Evolutionary conservation across 2,329 filamentous ascomycete species (phyloP).

Genomic region (Calonectria honghensis): DNA sequence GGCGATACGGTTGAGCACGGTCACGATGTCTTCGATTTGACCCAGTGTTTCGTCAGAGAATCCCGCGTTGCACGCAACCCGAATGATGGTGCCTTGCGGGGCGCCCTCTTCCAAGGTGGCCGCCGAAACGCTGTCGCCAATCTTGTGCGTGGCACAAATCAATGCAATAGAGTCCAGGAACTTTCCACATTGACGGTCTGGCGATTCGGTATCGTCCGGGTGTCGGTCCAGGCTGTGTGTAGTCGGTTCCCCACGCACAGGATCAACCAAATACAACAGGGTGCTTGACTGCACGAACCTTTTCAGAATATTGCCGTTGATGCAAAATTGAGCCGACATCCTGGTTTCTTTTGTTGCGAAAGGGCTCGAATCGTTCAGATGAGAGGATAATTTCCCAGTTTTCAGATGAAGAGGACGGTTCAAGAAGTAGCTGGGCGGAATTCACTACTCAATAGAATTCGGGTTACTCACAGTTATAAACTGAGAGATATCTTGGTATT

Average conservation of each 20-base stretch:
- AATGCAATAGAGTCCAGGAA: not conserved
- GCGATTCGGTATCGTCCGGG: not conserved
- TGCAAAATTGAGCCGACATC: not conserved
- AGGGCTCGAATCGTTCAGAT: not conserved
- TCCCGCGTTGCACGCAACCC: not conserved
- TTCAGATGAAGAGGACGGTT: not conserved
- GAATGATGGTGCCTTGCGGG: not conserved
- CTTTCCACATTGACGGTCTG: not conserved
- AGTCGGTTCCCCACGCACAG: not conserved
- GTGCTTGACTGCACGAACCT: not conserved
- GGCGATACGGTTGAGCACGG: not conserved
- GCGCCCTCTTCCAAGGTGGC: constrained; percentile 1
- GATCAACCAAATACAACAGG: not conserved
- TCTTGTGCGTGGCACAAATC: not conserved
- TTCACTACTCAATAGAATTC: not conserved
- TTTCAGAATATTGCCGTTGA: not conserved
- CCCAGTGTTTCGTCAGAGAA: not conserved
- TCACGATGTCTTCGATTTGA: not conserved
- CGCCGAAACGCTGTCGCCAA: not conserved
- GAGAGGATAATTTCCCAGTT: not conserved
- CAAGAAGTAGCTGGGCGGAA: not conserved
- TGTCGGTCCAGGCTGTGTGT: constrained; percentile 1
- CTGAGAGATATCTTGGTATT: too few relatives aligned
- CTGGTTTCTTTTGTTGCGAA: not conserved
- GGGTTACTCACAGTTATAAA: not conserved